A percentile compares a stretch with the other conserved stretches of the same genome.
Evolutionary conservation across 2,329 filamentous ascomycete species (phyloP).

Genomic region (Diaporthe sp.): DNA sequence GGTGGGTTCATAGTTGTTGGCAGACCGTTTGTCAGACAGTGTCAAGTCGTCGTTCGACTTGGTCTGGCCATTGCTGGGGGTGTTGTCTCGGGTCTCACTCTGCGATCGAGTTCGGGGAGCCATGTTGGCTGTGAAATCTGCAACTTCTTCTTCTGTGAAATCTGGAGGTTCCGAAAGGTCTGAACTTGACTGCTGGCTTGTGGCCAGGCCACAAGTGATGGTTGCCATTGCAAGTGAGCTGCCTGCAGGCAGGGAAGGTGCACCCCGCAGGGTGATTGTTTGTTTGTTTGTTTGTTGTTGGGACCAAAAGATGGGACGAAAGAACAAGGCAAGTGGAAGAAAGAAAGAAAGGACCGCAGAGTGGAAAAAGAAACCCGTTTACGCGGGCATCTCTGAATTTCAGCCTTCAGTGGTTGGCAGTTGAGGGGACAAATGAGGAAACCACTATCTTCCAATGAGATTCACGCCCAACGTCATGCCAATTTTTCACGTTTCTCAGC

Average conservation of each 20-base stretch:
- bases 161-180: constrained; percentile 34
- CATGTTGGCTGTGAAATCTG: constrained; percentile 25
- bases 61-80: background rate
- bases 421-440: no score
- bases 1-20: background rate
- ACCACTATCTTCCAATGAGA: no score
- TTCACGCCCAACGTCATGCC: no score
- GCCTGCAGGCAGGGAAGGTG: background rate
- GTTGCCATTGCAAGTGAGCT: constrained; percentile 16
- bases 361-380: background rate
- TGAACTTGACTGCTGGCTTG: constrained; percentile 27
- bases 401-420: no score
- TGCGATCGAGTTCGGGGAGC: constrained; percentile 1
- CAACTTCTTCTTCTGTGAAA: constrained; percentile 9
- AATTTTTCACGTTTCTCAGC: no score
- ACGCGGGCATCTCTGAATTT: background rate
- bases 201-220: constrained; percentile 7
- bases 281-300: background rate
- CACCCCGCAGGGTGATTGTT: background rate
- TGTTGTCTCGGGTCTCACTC: background rate
- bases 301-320: constrained; percentile 6
- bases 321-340: background rate
- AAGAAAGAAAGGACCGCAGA: background rate
- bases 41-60: background rate
- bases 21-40: background rate